Evolutionary conservation across 345 rosid species (phyloP).

Genomic region (Gynandropsis gynandra): DNA sequence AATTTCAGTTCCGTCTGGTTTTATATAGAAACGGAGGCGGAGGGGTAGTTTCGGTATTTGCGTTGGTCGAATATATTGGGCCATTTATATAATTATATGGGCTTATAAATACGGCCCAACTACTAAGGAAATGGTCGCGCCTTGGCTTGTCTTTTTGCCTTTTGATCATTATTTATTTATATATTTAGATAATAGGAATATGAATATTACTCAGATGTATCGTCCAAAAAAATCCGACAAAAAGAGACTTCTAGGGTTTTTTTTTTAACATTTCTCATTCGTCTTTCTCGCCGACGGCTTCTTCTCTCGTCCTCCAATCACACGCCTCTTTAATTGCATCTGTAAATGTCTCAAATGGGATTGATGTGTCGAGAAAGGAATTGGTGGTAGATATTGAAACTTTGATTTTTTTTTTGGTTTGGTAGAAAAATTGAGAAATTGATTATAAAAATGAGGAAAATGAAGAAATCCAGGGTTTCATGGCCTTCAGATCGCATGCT

Average conservation of each 20-base stretch:
- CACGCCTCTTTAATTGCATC: constrained; percentile 2
- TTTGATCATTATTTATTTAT: background rate
- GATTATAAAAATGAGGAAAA: constrained; percentile 32
- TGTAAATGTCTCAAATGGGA: constrained; percentile 16
- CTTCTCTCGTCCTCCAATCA: background rate
- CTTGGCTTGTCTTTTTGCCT: no score
- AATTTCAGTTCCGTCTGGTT: constrained; percentile 10
- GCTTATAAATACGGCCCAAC: no score
- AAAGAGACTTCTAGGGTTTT: constrained; percentile 8
- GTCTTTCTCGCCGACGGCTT: background rate
- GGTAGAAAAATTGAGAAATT: constrained; percentile 11
- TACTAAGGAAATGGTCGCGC: no score
- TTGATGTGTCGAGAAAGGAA: constrained; percentile 19
- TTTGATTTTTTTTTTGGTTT: constrained; percentile 5
- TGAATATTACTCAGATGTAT: background rate
- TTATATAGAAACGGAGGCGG: constrained; percentile 15
- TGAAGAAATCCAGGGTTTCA: constrained; percentile 50
- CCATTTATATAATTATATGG: no score
- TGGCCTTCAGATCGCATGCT: constrained; percentile 49
- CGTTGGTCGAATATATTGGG: background rate
- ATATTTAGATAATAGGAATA: no score
- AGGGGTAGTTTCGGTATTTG: constrained; percentile 13
- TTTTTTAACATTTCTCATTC: constrained; percentile 10
- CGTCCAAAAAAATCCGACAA: background rate
- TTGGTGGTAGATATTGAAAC: constrained; percentile 7